Conservation (phyloP, 495 filamentous ascomycete genomes). For the Tuber melanosporum region DNA sequence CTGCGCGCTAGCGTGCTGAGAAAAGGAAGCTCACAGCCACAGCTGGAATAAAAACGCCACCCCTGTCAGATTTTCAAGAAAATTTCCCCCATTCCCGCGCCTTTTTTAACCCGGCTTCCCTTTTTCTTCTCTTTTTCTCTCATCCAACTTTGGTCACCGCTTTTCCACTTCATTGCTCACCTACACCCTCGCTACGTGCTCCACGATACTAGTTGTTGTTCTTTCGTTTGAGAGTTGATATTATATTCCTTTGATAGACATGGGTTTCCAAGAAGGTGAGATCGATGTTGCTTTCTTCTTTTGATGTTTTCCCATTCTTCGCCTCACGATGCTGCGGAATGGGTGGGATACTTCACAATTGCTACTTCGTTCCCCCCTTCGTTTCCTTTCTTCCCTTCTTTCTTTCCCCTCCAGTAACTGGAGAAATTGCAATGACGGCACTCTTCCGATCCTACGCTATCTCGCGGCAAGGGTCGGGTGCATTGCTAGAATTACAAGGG, state of each 20-base stretch:
- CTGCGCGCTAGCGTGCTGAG: background rate
- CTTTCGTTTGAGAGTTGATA: background rate
- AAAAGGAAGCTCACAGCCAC: background rate
- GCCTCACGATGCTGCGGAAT: background rate
- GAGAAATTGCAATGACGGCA: background rate
- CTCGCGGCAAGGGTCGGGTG: background rate
- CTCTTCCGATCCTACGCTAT: background rate
- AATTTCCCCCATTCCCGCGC: background rate
- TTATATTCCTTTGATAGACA: background rate
- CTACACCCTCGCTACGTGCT: background rate
- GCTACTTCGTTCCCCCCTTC: background rate
- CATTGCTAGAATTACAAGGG: background rate
- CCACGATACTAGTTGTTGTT: background rate
- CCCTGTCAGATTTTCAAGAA: background rate
- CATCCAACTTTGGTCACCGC: background rate
- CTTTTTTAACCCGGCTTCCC: background rate
- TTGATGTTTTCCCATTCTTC: background rate
- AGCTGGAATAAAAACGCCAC: background rate
- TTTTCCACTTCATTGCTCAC: background rate
- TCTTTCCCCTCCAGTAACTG: background rate
- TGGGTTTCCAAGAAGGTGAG: constrained; percentile 1
- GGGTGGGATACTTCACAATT: background rate
- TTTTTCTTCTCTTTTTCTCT: background rate
- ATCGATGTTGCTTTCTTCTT: background rate
- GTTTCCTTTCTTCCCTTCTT: background rate